These are phyloP conservation scores for Aspergillus bombycis DNA, from an alignment of 2,329 filamentous ascomycete species.

Conservation along the genomic window DNA sequence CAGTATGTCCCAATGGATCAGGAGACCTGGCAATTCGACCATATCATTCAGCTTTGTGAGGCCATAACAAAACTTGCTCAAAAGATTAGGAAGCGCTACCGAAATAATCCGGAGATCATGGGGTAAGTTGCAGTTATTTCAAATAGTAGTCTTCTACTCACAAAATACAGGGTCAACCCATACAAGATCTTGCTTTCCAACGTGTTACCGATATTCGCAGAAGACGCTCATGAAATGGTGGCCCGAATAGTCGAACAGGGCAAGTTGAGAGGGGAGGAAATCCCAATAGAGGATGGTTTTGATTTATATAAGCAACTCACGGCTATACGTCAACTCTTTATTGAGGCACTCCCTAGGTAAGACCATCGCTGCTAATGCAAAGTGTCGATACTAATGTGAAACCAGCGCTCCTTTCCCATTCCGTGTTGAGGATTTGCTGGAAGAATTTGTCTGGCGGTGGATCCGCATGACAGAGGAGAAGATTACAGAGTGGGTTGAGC, in stretches of 20 bases:
- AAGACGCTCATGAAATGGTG: slow-evolving; percentile 84
- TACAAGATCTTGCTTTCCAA: slow-evolving; percentile 76
- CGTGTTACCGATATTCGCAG: slow-evolving; percentile 86
- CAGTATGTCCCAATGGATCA: slow-evolving; percentile 78
- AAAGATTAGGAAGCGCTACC: slow-evolving; percentile 89
- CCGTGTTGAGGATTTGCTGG: slow-evolving; percentile 80
- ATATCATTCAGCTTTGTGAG: slow-evolving; percentile 87
- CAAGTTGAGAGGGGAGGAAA: slow-evolving; percentile 69
- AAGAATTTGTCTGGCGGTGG: slow-evolving; percentile 96
- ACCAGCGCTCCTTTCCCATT: slow-evolving; percentile 72
- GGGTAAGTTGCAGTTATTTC: slow-evolving; percentile 52
- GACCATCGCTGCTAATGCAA: slow-evolving; percentile 15
- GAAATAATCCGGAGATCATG: slow-evolving; percentile 84
- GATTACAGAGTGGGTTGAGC: slow-evolving; percentile 81
- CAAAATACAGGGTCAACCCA: slow-evolving; percentile 54
- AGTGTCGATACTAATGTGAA: slow-evolving; percentile 24
- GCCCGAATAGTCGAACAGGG: slow-evolving; percentile 76
- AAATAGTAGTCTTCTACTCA: slow-evolving; percentile 20
- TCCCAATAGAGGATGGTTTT: slow-evolving; percentile 90
- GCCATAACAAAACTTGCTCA: slow-evolving; percentile 82
- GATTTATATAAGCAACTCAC: slow-evolving; percentile 88
- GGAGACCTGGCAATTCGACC: slow-evolving; percentile 85
- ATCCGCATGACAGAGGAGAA: slow-evolving; percentile 78
- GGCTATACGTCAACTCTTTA: slow-evolving; percentile 80
- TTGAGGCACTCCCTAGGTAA: slow-evolving; percentile 68